Base-by-base conservation (phyloP, 352 stramenopile species). In the Blastocystis sp. region DNA sequence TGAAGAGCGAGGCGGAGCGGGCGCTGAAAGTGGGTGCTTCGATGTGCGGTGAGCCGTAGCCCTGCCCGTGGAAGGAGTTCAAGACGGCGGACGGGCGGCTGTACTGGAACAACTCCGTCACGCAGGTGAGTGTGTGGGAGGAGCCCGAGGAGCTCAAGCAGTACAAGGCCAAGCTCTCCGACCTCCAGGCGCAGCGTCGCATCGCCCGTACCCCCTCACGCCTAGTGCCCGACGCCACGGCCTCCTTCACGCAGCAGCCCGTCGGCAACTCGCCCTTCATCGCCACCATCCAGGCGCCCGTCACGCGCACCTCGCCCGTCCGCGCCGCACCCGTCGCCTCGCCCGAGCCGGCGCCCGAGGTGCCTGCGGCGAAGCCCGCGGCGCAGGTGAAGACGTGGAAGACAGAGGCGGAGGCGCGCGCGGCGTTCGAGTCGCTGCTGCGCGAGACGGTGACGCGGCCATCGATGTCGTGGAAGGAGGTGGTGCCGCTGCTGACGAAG, bases 41-140 rank as follows among this genome's bases (percentile, higher is more conserved):
- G 69, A 5, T 41, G 11, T 76, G 1, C 5, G 4, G 9, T 78
- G 21, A n/a, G 19, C 14, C 23, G 9, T 79, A 86, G 76, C 53
- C 76, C 43, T 86, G 76, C 48, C 76, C 76, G 10, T 86, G 76
- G 76, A 86, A 86, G 64, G 76, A 86, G 19, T 86, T 62, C 64
- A n/a, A 69, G 14, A 86, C 60, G 11, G 61, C 19, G 9, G 76
- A 86, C n/a, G 76, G 76, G 2, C 23, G 40, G 17, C 23, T 17
- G 1, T 86, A 76, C 64, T 86, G 76, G 76, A 76, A 41, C 23
- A 86, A 86, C 48, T 43, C 28, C n/a, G 5, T 34, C 9, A 86
- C 76, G 14, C 21, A 79, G 17, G 40, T 76, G 7, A 70, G 43
- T 10, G 76, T 86, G 9, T 86, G 76, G 76, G 76, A 86, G 45